phyloP scores from a whole-genome alignment of 2,329 filamentous ascomycete species.

The Thelonectria blattea region DNA sequence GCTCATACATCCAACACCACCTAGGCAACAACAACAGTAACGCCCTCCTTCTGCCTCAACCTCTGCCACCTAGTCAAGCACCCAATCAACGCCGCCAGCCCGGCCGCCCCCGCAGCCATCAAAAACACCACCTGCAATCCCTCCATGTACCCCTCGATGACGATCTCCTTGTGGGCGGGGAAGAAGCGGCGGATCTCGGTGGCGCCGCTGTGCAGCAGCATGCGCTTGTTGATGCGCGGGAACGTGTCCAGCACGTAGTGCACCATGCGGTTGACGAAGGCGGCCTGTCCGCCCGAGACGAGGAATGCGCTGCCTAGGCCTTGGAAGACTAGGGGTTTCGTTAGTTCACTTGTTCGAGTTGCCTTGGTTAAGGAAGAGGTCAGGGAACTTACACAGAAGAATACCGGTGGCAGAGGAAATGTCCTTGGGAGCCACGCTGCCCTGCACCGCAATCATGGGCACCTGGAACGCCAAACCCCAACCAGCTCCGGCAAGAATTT shows the following conservation, averaged over 20 bases:
- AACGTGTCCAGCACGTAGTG: slow-evolving; percentile 37
- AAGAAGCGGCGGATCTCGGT: slow-evolving; percentile 62
- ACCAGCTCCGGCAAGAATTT: slow-evolving; percentile 52
- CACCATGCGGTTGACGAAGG: slow-evolving; percentile 50
- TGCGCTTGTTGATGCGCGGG: slow-evolving; percentile 41
- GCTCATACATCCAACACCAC: not conserved
- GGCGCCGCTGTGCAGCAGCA: slow-evolving; percentile 49
- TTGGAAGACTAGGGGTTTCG: slow-evolving; percentile 44
- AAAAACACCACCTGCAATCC: slow-evolving; percentile 67
- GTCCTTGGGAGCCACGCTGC: slow-evolving; percentile 48
- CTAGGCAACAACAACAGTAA: not conserved
- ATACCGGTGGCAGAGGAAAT: slow-evolving; percentile 50
- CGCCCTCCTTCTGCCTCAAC: slow-evolving; percentile 33
- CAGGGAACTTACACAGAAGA: slow-evolving; percentile 44
- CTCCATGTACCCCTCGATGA: slow-evolving; percentile 59
- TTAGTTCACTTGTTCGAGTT: not conserved
- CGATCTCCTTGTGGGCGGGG: slow-evolving; percentile 42
- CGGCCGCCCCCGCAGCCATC: slow-evolving; percentile 55
- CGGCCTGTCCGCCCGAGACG: slow-evolving; percentile 51
- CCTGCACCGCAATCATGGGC: slow-evolving; percentile 53
- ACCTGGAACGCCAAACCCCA: slow-evolving; percentile 52
- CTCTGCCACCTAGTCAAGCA: slow-evolving; percentile 44
- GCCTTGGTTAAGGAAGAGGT: too few relatives aligned
- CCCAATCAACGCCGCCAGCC: slow-evolving; percentile 42
- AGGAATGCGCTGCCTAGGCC: slow-evolving; percentile 55